These are phyloP conservation scores for Peronospora tabacina DNA, from an alignment of 352 stramenopile genomes.

Conservation along the genomic window DNA sequence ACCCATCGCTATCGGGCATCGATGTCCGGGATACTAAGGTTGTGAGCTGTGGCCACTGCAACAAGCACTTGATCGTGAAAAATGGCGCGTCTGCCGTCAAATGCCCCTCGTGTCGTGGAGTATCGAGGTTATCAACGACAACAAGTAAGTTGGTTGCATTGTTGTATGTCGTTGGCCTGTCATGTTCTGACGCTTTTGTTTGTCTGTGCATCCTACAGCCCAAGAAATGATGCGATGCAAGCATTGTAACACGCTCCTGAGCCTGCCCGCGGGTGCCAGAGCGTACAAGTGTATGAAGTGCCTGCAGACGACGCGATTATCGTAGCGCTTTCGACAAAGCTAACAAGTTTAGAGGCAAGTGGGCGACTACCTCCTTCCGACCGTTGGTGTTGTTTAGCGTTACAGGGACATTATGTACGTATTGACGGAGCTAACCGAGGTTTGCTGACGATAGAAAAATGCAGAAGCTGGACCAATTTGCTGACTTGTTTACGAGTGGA, in stretches of 20 bases:
- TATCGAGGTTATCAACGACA: conserved; percentile 77
- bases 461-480: conserved; percentile 12
- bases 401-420: background rate
- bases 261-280: conserved; percentile 63
- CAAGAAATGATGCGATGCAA: conserved; percentile 86
- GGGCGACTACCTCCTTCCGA: background rate
- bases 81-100: conserved; percentile 71
- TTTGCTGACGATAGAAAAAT: conserved; percentile 10
- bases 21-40: conserved; percentile 78
- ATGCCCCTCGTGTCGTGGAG: conserved; percentile 68
- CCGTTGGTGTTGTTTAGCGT: conserved; percentile 14
- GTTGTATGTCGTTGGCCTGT: background rate
- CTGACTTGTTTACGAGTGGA: no score
- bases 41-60: conserved; percentile 78
- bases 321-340: conserved; percentile 28
- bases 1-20: conserved; percentile 33
- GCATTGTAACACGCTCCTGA: conserved; percentile 82
- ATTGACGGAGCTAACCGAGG: background rate
- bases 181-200: conserved; percentile 15
- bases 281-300: conserved; percentile 89
- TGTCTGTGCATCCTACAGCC: conserved; percentile 28
- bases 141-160: conserved; percentile 50
- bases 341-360: conserved; percentile 10
- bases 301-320: conserved; percentile 69
- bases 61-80: conserved; percentile 79